Evolutionary conservation across 495 filamentous ascomycete genomes (phyloP), one percentile per base, ranked within the genome.

Genomic region (Neurospora sp.): DNA sequence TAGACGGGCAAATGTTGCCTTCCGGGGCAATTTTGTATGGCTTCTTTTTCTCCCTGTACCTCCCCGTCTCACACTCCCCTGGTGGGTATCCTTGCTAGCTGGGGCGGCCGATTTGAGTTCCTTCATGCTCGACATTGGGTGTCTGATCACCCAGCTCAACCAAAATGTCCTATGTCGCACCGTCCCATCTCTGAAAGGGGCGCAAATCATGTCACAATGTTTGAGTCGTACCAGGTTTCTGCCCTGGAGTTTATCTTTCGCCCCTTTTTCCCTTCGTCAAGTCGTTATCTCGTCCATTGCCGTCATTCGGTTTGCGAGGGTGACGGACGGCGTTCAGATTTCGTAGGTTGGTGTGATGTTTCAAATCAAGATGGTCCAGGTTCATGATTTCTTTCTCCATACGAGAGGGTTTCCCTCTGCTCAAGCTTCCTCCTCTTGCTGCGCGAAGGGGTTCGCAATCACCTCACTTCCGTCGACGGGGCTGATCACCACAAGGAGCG

Each of bases 401-500:
- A 61, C 27, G 53, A 61, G 53, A 61, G 53, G 6, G 37, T 40
- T 22, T 69, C 35, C 53, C 68, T 27, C 39, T 20, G 27, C 16
- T 70, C 70, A 40, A 69, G 48, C 61, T 72, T 70, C 40, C 42
- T 92, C 90, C 70, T 92, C 91, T 17, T 85, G 84, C 75, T 92
- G 88, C 73, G 91, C 80, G 78, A 99, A 99, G 0, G 96, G 96
- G 82, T 99, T 99, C 74, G 91, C 88, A 76, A 99, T 98, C 83
- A 94, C 90, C 81, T 98, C 93, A 80, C 93, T 97, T 42, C 96
- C 96, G 78, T 99, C 94, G 38, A 94, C 86, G 3, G 96, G 96
- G 68, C 92, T 96, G 79, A 99, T 94, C 40, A 96, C 86, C 27
- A 97, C 94, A 59, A 99, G 88, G 40, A 99, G 84, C 8, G 96